phyloP scores from a whole-genome alignment of 345 rosid genomes.

The Physaria fendleri region DNA sequence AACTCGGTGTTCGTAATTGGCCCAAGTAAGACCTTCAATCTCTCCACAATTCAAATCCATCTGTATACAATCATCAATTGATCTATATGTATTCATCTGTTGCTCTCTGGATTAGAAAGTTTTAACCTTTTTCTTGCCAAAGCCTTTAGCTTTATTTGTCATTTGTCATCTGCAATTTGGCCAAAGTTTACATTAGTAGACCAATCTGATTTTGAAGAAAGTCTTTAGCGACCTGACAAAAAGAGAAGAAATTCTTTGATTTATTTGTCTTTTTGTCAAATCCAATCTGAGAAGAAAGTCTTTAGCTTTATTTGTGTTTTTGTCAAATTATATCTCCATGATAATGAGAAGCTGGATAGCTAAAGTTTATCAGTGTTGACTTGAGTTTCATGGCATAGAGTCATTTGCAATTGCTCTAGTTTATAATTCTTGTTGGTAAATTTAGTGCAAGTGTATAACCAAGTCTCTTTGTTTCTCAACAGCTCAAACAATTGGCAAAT shows the following conservation, averaged over 20 bases:
- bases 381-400: neutral
- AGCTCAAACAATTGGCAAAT: too few species aligned
- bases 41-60: neutral
- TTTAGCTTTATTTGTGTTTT: neutral
- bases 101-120: neutral
- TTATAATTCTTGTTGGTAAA: neutral
- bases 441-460: neutral
- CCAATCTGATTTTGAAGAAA: neutral
- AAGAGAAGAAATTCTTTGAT: too few species aligned
- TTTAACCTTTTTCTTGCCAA: neutral
- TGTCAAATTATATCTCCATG: neutral
- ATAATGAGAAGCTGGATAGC: neutral
- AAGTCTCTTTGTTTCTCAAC: too few species aligned
- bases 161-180: neutral
- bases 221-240: too few species aligned
- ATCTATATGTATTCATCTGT: neutral
- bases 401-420: neutral
- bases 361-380: neutral
- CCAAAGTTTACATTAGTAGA: neutral
- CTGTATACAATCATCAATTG: neutral
- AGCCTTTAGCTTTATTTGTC: neutral
- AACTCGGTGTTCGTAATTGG: conserved; percentile 74
- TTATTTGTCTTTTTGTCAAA: neutral
- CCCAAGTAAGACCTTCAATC: conserved; percentile 44
- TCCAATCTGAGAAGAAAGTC: neutral